Evolutionary conservation across 179 eudicot species (phyloP).

Genomic region (Drosera spatulata): DNA sequence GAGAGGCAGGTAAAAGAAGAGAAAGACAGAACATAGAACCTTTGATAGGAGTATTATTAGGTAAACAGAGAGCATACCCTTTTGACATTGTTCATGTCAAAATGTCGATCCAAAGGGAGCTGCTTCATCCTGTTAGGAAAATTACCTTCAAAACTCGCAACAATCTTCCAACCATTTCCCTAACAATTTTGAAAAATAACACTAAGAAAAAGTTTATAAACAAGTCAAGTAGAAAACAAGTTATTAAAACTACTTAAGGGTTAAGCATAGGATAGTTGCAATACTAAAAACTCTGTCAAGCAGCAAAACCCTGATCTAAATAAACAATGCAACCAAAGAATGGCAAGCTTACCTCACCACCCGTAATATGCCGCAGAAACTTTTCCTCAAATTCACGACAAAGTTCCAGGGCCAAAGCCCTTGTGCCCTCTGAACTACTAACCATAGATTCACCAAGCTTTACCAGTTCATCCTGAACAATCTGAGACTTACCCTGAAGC

Average conservation of each 20-base stretch:
- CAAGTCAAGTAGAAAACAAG: no score
- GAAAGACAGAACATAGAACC: not conserved
- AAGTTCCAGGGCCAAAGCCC: constrained; percentile 93
- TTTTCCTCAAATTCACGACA: constrained; percentile 99
- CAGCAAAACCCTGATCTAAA: not conserved
- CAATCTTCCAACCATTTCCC: constrained; percentile 97
- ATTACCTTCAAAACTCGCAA: constrained; percentile 98
- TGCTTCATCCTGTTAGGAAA: constrained; percentile 97
- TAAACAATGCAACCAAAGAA: constrained; percentile 2
- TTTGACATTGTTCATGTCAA: constrained; percentile 93
- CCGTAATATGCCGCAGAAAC: constrained; percentile 81
- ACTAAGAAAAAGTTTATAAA: not conserved
- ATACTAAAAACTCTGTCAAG: not conserved
- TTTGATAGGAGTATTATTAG: not conserved
- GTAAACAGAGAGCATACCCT: constrained; percentile 45
- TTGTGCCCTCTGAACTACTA: constrained; percentile 77
- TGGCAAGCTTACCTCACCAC: constrained; percentile 73
- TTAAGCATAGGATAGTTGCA: no score
- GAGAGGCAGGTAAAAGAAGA: not conserved
- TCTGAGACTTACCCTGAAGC: constrained; percentile 98
- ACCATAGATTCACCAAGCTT: constrained; percentile 96
- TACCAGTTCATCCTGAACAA: constrained; percentile 88
- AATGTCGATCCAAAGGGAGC: constrained; percentile 96
- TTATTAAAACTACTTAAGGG: no score
- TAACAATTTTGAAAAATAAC: constrained; percentile 7